Evolutionary conservation across 2,329 filamentous ascomycete species (phyloP), one percentile per base, ranked within the genome.

Genomic region (Trichoderma sp.): DNA sequence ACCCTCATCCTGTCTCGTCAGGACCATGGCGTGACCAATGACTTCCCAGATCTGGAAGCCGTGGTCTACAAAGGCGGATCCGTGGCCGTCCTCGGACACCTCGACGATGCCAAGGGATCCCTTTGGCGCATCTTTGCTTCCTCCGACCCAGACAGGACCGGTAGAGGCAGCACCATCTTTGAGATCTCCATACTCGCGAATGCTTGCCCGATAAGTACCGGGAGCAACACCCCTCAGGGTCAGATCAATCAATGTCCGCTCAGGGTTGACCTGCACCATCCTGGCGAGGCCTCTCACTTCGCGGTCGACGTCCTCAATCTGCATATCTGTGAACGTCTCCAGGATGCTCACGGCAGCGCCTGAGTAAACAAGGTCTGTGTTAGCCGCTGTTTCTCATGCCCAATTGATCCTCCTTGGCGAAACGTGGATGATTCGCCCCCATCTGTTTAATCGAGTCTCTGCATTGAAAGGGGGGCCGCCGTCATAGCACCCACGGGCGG

Each of bases 261-360:
- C 88, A 4, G 91, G 85, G 63, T 89, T 89, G 61, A 97, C 93
- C 77, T 98, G 93, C 52, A 99, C 95, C 91, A 99, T 96, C 74
- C 96, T 89, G 71, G 92, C 93, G 51, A 99, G 83, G 32, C 96
- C 96, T 73, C 92, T 89, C 64, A 99, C 94, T 74, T 91, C 81
- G 60, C 86, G 81, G 70, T 79, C 76, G 39, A 75, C 77, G 39
- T 79, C 79, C 34, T 80, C 79, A 64, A 21, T 86, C 68, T 80
- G 79, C 46, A 80, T 82, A 56, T 89, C 86, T 76, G 93, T 89
- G 73, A 86, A 89, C 68, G 93, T 96, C 83, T 99, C 96, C 70
- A 99, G 88, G 76, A 99, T 98, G 81, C 94, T 97, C 54, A 99
- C 96, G 55, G 95, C 93, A 34, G 94, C 92, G 77, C 88, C 91